Conservation (phyloP, 164 flowering plant species). For the Umbellularia californica region DNA sequence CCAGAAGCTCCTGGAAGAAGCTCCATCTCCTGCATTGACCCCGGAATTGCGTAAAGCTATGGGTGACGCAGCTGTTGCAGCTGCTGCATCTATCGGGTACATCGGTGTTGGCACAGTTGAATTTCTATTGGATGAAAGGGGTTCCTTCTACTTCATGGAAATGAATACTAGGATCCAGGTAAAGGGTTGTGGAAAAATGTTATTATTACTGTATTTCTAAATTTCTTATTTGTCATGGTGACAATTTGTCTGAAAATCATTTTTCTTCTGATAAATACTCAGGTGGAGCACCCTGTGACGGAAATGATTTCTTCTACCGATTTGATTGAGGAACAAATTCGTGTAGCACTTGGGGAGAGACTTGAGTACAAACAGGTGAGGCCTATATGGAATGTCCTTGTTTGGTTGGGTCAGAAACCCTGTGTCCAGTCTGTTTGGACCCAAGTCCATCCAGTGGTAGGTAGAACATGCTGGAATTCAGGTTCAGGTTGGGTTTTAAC, state of each 20-base stretch:
- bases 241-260: background rate
- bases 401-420: background rate
- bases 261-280: conserved; percentile 9
- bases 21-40: conserved; percentile 96
- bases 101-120: conserved; percentile 98
- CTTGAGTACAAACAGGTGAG: conserved; percentile 82
- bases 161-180: conserved; percentile 99
- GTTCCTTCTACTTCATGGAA: conserved; percentile 98
- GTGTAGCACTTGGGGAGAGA: conserved; percentile 88
- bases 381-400: background rate
- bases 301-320: conserved; percentile 97
- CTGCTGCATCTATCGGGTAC: conserved; percentile 97
- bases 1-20: conserved; percentile 97
- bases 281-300: conserved; percentile 99
- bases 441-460: too few species aligned
- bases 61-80: conserved; percentile 99
- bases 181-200: conserved; percentile 2
- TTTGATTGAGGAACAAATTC: conserved; percentile 96
- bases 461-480: too few species aligned
- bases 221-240: background rate
- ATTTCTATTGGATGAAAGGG: conserved; percentile 96
- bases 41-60: conserved; percentile 92
- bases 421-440: background rate
- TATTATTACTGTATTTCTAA: background rate
- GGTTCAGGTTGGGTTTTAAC: too few species aligned